Conservation (phyloP, 176 grass and related monocot species). For the Cocos nucifera region DNA sequence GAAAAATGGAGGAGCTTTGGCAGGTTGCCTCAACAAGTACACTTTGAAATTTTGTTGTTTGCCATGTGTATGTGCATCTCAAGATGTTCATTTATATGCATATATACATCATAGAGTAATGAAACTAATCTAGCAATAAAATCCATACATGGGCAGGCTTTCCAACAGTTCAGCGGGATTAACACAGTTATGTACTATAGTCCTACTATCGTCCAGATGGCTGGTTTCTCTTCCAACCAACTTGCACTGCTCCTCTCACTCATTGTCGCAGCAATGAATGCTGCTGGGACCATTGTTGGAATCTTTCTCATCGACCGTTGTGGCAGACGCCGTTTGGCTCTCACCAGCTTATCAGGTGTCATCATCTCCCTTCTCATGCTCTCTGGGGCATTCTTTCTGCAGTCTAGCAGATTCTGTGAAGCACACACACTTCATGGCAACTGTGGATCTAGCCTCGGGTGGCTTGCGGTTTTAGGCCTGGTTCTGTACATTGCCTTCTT, state of each 20-base stretch:
- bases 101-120: too few species aligned
- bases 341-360: slow-evolving; percentile 58
- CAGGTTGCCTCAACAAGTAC: too few species aligned
- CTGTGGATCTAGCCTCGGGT: slow-evolving; percentile 34
- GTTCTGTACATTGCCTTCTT: slow-evolving; percentile 71
- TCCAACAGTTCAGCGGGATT: slow-evolving; percentile 97
- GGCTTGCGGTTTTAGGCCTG: slow-evolving; percentile 56
- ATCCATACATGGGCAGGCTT: slow-evolving; percentile 40
- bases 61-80: too few species aligned
- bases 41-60: too few species aligned
- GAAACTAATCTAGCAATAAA: too few species aligned
- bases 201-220: slow-evolving; percentile 93
- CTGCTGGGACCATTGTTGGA: slow-evolving; percentile 69
- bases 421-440: neutral
- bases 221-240: slow-evolving; percentile 78
- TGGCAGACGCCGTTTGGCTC: slow-evolving; percentile 60
- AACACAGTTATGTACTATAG: slow-evolving; percentile 99
- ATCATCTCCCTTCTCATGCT: slow-evolving; percentile 67
- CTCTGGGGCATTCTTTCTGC: slow-evolving; percentile 49
- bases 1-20: too few species aligned
- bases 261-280: slow-evolving; percentile 53
- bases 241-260: slow-evolving; percentile 79
- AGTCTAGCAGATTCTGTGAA: slow-evolving; percentile 30
- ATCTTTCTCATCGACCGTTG: slow-evolving; percentile 87
- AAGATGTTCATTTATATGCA: too few species aligned